Conservation (phyloP, 352 stramenopile species). For the Saprolegnia parasitica region DNA sequence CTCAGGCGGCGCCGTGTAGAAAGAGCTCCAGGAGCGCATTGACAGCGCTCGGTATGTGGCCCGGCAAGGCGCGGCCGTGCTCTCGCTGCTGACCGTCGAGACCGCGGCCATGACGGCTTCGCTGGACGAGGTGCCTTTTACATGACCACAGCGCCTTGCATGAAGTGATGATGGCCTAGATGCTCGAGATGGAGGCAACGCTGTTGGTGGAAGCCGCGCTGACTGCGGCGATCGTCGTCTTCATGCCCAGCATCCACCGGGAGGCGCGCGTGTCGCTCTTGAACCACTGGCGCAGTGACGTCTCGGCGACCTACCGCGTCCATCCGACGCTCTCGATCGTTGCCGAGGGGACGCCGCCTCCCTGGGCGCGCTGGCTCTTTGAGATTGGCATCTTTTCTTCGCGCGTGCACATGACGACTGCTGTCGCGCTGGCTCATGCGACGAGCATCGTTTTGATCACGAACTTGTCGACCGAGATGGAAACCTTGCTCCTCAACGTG, state of each 20-base stretch:
- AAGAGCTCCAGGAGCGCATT: slow-evolving; percentile 33
- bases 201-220: slow-evolving; percentile 39
- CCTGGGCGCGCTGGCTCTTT: slow-evolving; percentile 12
- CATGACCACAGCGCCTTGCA: too few relatives aligned
- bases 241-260: slow-evolving; percentile 32
- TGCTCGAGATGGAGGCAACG: slow-evolving; percentile 23
- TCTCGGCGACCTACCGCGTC: slow-evolving; percentile 6
- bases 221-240: slow-evolving; percentile 39
- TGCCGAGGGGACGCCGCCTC: not conserved
- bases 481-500: slow-evolving; percentile 16
- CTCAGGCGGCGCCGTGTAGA: slow-evolving; percentile 11
- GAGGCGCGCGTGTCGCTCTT: slow-evolving; percentile 30
- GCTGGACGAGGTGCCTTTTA: slow-evolving; percentile 37
- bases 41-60: slow-evolving; percentile 40
- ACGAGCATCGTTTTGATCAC: slow-evolving; percentile 6
- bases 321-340: slow-evolving; percentile 17
- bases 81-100: slow-evolving; percentile 30
- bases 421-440: slow-evolving; percentile 14
- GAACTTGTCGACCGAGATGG: slow-evolving; percentile 21
- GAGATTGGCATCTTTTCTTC: slow-evolving; percentile 19
- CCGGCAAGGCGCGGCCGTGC: slow-evolving; percentile 27
- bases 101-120: slow-evolving; percentile 36
- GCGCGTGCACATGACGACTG: not conserved
- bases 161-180: slow-evolving; percentile 22
- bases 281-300: slow-evolving; percentile 26